These are phyloP conservation scores for Alternaria triticimaculans DNA, from an alignment of 2,329 filamentous ascomycete genomes.

Conservation along the genomic window DNA sequence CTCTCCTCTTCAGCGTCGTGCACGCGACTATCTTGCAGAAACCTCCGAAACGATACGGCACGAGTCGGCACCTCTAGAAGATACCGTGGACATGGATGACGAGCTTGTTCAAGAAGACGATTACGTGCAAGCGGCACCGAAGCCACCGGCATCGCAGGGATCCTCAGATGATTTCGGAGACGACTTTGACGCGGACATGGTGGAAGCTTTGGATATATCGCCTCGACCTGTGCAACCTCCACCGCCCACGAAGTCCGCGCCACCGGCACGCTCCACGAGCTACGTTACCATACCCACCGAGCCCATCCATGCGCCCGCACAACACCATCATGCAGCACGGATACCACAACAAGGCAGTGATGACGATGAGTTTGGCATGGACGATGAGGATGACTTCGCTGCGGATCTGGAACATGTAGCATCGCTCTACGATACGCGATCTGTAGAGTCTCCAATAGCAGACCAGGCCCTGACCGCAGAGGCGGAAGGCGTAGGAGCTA, in stretches of 20 bases:
- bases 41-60: conserved; percentile 13
- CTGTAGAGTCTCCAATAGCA: conserved; percentile 23
- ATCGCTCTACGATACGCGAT: conserved; percentile 60
- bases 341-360: conserved; percentile 30
- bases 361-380: conserved; percentile 55
- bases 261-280: conserved; percentile 8
- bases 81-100: conserved; percentile 6
- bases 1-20: conserved; percentile 42
- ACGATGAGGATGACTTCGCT: conserved; percentile 59
- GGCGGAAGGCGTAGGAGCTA: not conserved
- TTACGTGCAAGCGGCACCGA: not conserved
- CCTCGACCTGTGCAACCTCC: conserved; percentile 2
- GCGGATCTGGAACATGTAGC: conserved; percentile 66
- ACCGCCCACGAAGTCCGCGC: not conserved
- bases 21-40: conserved; percentile 19
- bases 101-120: conserved; percentile 10
- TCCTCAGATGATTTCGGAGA: conserved; percentile 48
- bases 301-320: not conserved
- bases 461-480: conserved; percentile 2
- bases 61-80: conserved; percentile 5
- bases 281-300: conserved; percentile 14
- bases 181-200: conserved; percentile 46
- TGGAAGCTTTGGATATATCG: conserved; percentile 38
- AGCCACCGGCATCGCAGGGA: conserved; percentile 15
- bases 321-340: not conserved